Base-by-base conservation (phyloP, 225 moss, liverwort and hornwort genomes). In the Polytrichum commune region DNA sequence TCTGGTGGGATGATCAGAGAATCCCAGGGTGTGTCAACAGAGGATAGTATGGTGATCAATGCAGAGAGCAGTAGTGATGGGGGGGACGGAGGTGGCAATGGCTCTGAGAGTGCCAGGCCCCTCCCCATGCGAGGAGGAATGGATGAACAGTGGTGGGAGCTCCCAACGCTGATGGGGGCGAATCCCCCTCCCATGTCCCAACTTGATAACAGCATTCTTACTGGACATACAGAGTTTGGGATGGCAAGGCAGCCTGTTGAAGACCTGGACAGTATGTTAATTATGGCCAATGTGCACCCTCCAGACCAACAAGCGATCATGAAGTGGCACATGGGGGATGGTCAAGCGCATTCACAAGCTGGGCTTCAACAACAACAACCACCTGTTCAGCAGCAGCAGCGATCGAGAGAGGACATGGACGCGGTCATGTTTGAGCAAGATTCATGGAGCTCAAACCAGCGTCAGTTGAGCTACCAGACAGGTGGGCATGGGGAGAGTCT, bases 131-230 rank as follows among this genome's bases (percentile, higher is more conserved):
- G 24, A 38, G 5, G 75, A 13, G 58, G 27, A 6, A 63, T 67
- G 38, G 86, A 86, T 16, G 85, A 86, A 4, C 83, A 83, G 55
- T 86, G 86, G 78, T 80, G 77, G 83, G 64, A 67, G 63, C 53
- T 64, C 7, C 38, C 75, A 0, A 74, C 74, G 6, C 68, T 80
- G 2, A 65, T 78, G 18, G 46, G 46, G 46, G 16, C 56, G 18
- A 22, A 53, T 20, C 77, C 85, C 2, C 69, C 82, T 27, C 27
- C 79, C 63, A 7, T 77, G 0, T 69, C 73, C 33, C 77, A 82
- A 69, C 79, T 54, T 19, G 82, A 80, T 0, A 74, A 69, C 19
- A 62, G 0, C 63, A 19, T 72, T 24, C 46, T n/a, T 5, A 75
- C 13, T 55, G 66, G 82, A 8, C 18, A 4, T 29, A 16, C 73